Evolutionary conservation across 2,329 filamentous ascomycete species (phyloP).

Genomic region (Fusarium subglutinans): DNA sequence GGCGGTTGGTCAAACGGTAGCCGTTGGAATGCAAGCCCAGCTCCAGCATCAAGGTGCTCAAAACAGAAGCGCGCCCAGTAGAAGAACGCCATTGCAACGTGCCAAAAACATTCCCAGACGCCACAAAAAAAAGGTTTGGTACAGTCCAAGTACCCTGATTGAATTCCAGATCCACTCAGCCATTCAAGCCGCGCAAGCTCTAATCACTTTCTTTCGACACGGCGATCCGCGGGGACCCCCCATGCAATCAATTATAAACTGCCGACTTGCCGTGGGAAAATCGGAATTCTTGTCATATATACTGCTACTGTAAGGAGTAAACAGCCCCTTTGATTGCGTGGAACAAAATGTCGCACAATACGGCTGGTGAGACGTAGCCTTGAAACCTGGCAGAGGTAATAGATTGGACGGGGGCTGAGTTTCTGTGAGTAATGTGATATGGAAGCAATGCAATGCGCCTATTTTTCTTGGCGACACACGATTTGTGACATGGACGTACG

Average conservation of each 20-base stretch:
- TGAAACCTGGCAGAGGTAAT: slow-evolving; percentile 2
- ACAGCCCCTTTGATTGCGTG: background rate
- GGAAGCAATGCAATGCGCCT: background rate
- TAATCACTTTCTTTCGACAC: background rate
- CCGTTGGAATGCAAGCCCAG: background rate
- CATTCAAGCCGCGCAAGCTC: slow-evolving; percentile 19
- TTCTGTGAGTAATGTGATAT: background rate
- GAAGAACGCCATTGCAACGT: background rate
- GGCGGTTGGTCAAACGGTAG: background rate
- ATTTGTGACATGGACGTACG: background rate
- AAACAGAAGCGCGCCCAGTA: background rate
- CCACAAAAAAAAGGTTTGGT: background rate
- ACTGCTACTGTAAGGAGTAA: background rate
- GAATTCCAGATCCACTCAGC: background rate
- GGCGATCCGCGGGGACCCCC: background rate
- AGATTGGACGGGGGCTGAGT: background rate
- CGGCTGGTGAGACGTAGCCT: slow-evolving; percentile 13
- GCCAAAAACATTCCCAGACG: background rate
- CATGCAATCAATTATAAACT: background rate
- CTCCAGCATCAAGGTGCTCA: background rate
- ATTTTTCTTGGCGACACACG: background rate
- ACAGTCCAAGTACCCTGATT: background rate
- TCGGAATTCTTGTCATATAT: background rate
- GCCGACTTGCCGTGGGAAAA: background rate
- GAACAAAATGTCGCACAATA: slow-evolving; percentile 4